Conservation (phyloP, 163 green algal genomes). For the Chlamydomonas reinhardtii region DNA sequence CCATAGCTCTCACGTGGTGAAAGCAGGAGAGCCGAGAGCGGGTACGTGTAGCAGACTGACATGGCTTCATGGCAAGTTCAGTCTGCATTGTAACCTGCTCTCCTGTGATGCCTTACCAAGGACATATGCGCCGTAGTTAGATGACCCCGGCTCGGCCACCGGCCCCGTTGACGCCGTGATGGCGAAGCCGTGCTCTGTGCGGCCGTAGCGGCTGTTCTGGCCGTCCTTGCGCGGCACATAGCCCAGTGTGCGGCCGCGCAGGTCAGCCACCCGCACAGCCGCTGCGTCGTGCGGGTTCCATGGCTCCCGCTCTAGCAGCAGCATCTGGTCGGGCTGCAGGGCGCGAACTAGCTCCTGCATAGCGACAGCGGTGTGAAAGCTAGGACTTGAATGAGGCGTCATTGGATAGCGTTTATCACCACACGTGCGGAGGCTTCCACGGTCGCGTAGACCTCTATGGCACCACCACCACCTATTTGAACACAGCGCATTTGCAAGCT, state of each 20-base stretch:
- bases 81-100: no score
- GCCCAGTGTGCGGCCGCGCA: constrained; percentile 7
- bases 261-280: background rate
- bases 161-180: background rate
- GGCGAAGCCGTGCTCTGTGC: background rate
- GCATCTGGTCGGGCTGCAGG: background rate
- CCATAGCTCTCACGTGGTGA: no score
- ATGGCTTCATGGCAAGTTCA: no score
- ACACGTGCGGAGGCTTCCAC: no score
- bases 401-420: no score
- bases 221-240: constrained; percentile 14
- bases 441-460: no score
- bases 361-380: no score
- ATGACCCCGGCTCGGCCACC: background rate
- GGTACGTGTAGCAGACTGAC: no score
- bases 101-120: background rate
- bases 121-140: background rate
- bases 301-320: constrained; percentile 25
- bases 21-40: no score
- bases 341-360: constrained; percentile 14
- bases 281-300: constrained; percentile 19
- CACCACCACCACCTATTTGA: no score
- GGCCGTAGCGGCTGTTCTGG: background rate
- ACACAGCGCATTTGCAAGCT: no score
- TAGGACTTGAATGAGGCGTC: no score